phyloP scores from a whole-genome alignment of 768 basidiomycete genomes.

The Cubamyces lactineus region DNA sequence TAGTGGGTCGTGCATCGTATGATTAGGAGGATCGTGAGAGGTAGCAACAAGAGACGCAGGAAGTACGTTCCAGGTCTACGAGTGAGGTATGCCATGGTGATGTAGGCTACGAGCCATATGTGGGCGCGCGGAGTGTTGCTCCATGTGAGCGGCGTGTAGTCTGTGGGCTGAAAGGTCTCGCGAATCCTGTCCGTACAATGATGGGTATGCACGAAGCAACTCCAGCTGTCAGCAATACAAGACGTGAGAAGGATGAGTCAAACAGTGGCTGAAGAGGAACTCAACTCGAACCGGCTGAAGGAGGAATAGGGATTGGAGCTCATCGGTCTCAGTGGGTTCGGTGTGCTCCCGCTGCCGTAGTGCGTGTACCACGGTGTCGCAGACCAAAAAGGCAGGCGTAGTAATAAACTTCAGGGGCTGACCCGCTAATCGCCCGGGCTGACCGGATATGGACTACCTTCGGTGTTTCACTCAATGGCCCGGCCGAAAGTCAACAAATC shows the following conservation, averaged over 20 bases:
- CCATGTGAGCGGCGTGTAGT: slow-evolving; percentile 10
- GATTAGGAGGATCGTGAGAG: slow-evolving; percentile 50
- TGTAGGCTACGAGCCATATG: slow-evolving; percentile 45
- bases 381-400: slow-evolving; percentile 4
- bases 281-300: no score
- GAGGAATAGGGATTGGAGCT: no score
- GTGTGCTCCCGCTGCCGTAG: not conserved
- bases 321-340: no score
- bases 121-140: not conserved
- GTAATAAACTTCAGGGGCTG: not conserved
- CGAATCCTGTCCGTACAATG: no score
- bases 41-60: slow-evolving; percentile 64
- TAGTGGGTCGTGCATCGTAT: slow-evolving; percentile 55
- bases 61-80: slow-evolving; percentile 66
- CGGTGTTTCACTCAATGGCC: no score
- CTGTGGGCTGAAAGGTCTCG: not conserved
- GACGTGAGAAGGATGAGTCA: no score
- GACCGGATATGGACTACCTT: not conserved
- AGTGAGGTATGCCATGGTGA: slow-evolving; percentile 71
- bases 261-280: no score
- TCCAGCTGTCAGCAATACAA: no score
- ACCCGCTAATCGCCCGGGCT: not conserved
- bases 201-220: no score
- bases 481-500: no score
- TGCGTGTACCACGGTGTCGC: not conserved